Base-by-base conservation (phyloP, 2,329 filamentous ascomycete genomes). In the Colletotrichum tanaceti region DNA sequence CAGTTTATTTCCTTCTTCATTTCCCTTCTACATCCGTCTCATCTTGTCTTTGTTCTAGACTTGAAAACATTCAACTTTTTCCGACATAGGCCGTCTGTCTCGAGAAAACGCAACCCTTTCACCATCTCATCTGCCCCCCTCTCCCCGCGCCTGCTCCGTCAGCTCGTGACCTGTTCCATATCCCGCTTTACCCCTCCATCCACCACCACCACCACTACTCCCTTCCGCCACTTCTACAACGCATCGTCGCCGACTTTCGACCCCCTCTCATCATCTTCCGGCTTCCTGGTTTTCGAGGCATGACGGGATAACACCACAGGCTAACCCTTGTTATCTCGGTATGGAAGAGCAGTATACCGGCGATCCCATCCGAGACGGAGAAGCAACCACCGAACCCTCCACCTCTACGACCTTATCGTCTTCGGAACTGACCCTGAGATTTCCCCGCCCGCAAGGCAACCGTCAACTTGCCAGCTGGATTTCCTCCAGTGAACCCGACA, bases 391-490 rank as follows among this genome's bases (percentile, higher is more conserved):
- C 55, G 72, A 74, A 35, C 72, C 75, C 22, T 72, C 74, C 63
- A 72, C 73, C 68, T 77, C 61, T 41, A 63, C 63, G 20, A 67
- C 68, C 47, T 72, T 80, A 39, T 80, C 81, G 38, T 75, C 73
- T 44, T 84, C 85, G 50, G 81, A 84, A 60, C 85, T 85, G 5
- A 82, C 81, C 35, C 81, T 89, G 53, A 84, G 86, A 65, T 89
- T 89, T 64, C 87, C 87, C 63, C 82, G 79, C 50, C 87, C 87
- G 0, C 81, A 84, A 73, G 87, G 85, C 61, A 88, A 84, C 71
- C 81, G 82, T 63, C 80, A 82, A 58, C 84, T 89, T 47, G 86
- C 86, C 73, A 85, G 86, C 81, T 89, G 86, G 86, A 80, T 89
- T 57, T 87, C 85, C 7, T 84, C 82, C 61, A 88, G 86, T 73